Base-by-base conservation (phyloP, 345 rosid species). In the Diplotaxis tenuifolia region DNA sequence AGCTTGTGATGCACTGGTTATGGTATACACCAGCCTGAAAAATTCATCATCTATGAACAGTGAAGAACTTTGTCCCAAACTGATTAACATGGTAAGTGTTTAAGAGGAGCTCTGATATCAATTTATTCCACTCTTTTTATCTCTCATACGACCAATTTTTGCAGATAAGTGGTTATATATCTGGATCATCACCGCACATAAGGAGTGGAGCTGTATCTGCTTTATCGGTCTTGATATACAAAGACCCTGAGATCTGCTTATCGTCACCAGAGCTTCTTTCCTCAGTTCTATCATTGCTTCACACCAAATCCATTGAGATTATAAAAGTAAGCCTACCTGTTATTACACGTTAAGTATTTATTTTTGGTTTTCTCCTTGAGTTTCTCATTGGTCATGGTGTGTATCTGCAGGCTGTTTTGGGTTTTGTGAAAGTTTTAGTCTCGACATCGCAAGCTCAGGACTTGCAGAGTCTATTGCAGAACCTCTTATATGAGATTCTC, bases 161-260 rank as follows among this genome's bases (percentile, higher is more conserved):
- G 67, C 93, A 94, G 98, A 84, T 92, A 78, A 62, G 86, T 82
- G 99, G 96, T 49, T 92, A 92, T 83, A 90, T 89, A 21, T 87
- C 96, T 62, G 96, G 97, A 65, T 78, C 97, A 38, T 95, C 96
- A 18, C 93, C 99, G 29, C 96, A 90, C 52, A 88, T 92, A 74
- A 92, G 81, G 70, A 92, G 99, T 81, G 99, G 92, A 82, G 97
- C 99, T 34, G 90, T 92, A 34, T 87, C 96, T 78, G 97, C 96
- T 27, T 78, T 95, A 75, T 95, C 99, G 36, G 83, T 85, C 49
- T 87, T 92, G 53, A 80, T 92, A 63, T 79, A 92, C 78, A 81
- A 84, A 29, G 93, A 87, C 78, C 78, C 89, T 27, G 86, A 85
- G 53, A 78, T 86, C 32, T 86, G 89, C 79, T 62, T 83, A 27